These are phyloP conservation scores for Kazachstania viticola DNA, from an alignment of 805 yeast species.

Conservation along the genomic window DNA sequence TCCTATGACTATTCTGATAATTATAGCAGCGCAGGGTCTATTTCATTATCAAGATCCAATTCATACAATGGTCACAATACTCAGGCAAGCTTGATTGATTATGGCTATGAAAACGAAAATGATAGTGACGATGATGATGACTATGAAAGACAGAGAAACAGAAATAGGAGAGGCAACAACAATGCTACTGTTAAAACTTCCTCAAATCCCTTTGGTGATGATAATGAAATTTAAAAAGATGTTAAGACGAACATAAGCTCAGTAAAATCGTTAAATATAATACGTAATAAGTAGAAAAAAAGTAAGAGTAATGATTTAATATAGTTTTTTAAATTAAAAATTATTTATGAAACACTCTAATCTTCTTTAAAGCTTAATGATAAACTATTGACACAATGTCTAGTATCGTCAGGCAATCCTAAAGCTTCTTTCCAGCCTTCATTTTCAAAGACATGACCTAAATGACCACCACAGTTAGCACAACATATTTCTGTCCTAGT, in stretches of 20 bases:
- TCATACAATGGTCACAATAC: no score
- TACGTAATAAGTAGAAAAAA: no score
- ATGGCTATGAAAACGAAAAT: no score
- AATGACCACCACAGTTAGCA: constrained; percentile 79
- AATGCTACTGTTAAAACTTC: background rate
- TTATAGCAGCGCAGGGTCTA: no score
- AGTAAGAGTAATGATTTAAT: no score
- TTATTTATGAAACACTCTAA: constrained; percentile 1
- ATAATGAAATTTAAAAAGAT: constrained; percentile 26
- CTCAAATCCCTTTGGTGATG: constrained; percentile 42
- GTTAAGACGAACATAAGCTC: no score
- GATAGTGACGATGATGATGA: constrained; percentile 6
- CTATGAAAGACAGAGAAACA: background rate
- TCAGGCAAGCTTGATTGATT: no score
- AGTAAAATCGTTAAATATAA: no score
- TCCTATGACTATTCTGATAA: constrained; percentile 17
- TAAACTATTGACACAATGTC: constrained; percentile 91
- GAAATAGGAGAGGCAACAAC: background rate
- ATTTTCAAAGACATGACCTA: constrained; percentile 90
- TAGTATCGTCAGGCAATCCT: constrained; percentile 61
- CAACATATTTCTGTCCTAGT: constrained; percentile 83
- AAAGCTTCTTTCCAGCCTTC: constrained; percentile 59
- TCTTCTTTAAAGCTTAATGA: constrained; percentile 50
- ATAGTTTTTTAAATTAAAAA: no score
- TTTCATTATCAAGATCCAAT: no score